Base-by-base conservation (phyloP, 306 rosid species). In the Ziziphus jujuba region DNA sequence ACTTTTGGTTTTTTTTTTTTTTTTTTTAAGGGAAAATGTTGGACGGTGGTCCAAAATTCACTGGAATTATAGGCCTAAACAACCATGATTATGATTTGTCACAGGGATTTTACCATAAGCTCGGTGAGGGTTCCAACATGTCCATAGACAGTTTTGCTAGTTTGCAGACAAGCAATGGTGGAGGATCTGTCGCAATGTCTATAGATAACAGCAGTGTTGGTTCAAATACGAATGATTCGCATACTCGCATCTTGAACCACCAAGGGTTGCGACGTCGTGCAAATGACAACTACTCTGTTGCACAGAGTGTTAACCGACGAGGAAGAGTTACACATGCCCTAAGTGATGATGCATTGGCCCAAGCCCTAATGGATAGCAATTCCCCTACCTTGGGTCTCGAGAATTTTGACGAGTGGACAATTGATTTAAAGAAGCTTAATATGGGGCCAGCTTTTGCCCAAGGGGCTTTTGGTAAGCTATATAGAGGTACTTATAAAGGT, bases 401-500 rank as follows among this genome's bases (percentile, higher is more conserved):
- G 61, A 86, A 86, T 70, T 93, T 84, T 66, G 89, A 93, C 58
- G 89, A 88, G 67, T 93, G 98, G 98, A 90, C 96, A 12, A 85
- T 93, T 71, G 90, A 93, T 80, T 80, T 93, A 48, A 81, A 91
- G 75, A 93, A 86, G 57, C 98, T 93, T 20, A 87, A 73, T 71
- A 93, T 93, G 98, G 98, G 98, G 19, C 90, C 85, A 74, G 82
- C 98, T 66, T 93, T 93, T 79, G 98, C 98, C 7, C 98, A 93
- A 75, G 98, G 98, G 20, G 97, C 98, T 71, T 93, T 93, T 74
- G 98, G 98, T 60, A 90, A 93, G 79, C 90, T 93, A 47, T 93
- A 93, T 63, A 78, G 97, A 67, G 98, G 98, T 28, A 90, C 96
- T 65, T 93, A 93, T 80, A 87, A 86, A 45, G 87, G 88, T 1